A percentile compares a stretch with the other conserved stretches of the same genome.
Evolutionary conservation across 768 basidiomycete genomes (phyloP).

Genomic region (Suillus placidus): DNA sequence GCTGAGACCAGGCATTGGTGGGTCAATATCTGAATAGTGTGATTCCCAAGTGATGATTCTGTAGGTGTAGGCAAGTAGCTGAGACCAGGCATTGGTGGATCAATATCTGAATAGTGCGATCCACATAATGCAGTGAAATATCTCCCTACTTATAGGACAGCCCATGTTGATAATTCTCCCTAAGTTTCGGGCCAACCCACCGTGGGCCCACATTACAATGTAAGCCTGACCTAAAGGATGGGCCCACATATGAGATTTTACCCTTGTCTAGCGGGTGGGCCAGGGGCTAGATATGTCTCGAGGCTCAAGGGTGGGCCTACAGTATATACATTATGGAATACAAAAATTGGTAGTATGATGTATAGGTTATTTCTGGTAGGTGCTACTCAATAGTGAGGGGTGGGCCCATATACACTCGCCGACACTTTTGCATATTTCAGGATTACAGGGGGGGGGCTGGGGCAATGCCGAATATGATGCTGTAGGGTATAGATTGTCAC

Average conservation of each 20-base stretch:
- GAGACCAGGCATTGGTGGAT: no score
- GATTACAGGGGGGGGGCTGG: no score
- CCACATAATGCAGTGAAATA: no score
- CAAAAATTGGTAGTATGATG: neutral
- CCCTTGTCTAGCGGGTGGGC: neutral
- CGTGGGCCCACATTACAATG: neutral
- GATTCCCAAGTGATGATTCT: no score
- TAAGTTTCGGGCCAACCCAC: neutral
- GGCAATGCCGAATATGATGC: no score
- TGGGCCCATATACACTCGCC: neutral
- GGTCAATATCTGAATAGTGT: no score
- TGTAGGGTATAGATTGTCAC: no score
- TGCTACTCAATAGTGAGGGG: neutral
- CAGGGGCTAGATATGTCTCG: neutral
- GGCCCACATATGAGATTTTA: neutral
- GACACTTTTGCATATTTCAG: neutral
- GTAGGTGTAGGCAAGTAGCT: no score
- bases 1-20: no score
- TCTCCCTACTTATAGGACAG: no score
- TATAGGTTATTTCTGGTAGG: neutral
- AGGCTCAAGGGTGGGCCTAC: neutral
- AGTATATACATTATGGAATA: neutral
- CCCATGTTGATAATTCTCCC: neutral
- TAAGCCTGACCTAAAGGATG: no score
- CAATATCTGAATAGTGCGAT: no score